Percentiles rank a stretch among this genome's conserved stretches.
Evolutionary conservation across 1,284 basidiomycete genomes (phyloP).

Genomic region (Xerocomus nothofagi): DNA sequence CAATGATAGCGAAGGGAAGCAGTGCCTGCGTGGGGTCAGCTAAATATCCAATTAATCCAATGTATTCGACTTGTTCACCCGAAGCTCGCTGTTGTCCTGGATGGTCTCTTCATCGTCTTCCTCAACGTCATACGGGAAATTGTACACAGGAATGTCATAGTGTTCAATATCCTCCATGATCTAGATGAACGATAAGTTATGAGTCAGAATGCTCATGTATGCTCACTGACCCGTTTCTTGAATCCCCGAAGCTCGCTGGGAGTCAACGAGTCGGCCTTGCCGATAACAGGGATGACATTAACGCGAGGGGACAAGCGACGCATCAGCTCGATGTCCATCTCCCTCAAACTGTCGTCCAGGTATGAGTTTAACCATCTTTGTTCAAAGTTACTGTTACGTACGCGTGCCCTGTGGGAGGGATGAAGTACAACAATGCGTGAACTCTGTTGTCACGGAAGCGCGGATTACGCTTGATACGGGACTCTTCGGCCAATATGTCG

Average conservation of each 20-base stretch:
- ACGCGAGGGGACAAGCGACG: slow-evolving; percentile 93
- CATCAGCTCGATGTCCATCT: slow-evolving; percentile 99
- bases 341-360: slow-evolving; percentile 67
- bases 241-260: slow-evolving; percentile 89
- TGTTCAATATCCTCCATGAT: slow-evolving; percentile 99
- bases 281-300: slow-evolving; percentile 99
- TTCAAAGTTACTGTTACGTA: slow-evolving; percentile 37
- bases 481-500: slow-evolving; percentile 98
- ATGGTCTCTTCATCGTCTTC: slow-evolving; percentile 99
- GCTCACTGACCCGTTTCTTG: slow-evolving; percentile 84
- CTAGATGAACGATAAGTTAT: slow-evolving; percentile 41
- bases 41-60: neutral
- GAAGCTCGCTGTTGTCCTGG: slow-evolving; percentile 93
- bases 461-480: slow-evolving; percentile 99
- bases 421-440: slow-evolving; percentile 97
- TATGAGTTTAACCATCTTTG: neutral
- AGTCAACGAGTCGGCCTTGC: slow-evolving; percentile 95
- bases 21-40: slow-evolving; percentile 54
- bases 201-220: neutral
- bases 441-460: slow-evolving; percentile 98
- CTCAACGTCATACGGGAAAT: slow-evolving; percentile 99
- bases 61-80: slow-evolving; percentile 48
- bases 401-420: slow-evolving; percentile 87
- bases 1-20: slow-evolving; percentile 96
- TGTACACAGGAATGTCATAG: slow-evolving; percentile 98